Evolutionary conservation across 2,329 filamentous ascomycete genomes (phyloP).

Genomic region (Bimuria novae-zelandiae): DNA sequence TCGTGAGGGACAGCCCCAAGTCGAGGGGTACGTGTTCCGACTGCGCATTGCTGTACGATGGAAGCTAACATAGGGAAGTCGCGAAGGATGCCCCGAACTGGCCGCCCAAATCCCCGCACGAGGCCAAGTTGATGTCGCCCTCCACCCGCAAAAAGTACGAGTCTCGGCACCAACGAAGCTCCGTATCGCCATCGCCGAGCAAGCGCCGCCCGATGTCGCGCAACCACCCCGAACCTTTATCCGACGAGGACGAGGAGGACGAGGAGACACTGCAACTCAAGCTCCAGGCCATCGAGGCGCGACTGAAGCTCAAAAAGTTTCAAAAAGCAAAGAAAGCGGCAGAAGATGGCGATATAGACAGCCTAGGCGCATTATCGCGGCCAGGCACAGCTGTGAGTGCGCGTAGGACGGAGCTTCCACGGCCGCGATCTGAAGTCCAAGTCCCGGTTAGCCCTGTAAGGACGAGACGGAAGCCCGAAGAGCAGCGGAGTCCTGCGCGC

Average conservation of each 20-base stretch:
- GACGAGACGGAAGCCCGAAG: constrained; percentile 51
- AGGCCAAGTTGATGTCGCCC: constrained; percentile 71
- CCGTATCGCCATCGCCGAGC: constrained; percentile 63
- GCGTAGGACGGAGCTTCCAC: constrained; percentile 28
- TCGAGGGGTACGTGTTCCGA: constrained; percentile 40
- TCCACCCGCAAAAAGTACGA: constrained; percentile 77
- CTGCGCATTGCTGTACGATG: neutral
- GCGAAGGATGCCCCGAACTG: constrained; percentile 53
- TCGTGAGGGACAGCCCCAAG: constrained; percentile 55
- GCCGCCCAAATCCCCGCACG: constrained; percentile 66
- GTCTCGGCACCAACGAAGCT: constrained; percentile 64
- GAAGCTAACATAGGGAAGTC: constrained; percentile 31
- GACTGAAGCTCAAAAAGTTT: constrained; percentile 83
- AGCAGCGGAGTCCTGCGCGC: constrained; percentile 76
- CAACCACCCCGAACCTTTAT: constrained; percentile 16
- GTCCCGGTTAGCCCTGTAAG: constrained; percentile 76
- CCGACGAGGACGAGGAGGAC: constrained; percentile 74
- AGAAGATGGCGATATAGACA: constrained; percentile 26
- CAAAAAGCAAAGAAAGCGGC: constrained; percentile 60
- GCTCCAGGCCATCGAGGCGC: constrained; percentile 85
- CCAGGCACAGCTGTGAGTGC: constrained; percentile 30
- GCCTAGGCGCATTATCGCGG: constrained; percentile 29
- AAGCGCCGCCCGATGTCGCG: constrained; percentile 39
- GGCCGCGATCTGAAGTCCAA: constrained; percentile 57
- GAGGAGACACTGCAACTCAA: constrained; percentile 89